phyloP scores from a whole-genome alignment of 139 green algal species.

The Auxenochlorella pyrenoidosa region DNA sequence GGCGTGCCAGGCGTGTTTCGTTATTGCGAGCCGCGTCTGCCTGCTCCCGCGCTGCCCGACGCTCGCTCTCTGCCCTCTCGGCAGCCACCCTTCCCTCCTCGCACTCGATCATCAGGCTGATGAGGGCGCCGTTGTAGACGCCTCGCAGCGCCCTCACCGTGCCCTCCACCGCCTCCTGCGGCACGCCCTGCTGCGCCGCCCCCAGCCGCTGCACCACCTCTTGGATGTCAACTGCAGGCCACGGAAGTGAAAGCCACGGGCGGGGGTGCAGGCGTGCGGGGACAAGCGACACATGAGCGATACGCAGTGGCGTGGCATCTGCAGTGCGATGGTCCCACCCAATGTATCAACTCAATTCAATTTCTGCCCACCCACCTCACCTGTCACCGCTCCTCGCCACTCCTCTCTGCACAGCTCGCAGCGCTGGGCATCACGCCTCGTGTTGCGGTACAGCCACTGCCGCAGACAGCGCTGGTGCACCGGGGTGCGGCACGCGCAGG shows the following conservation, averaged over 20 bases:
- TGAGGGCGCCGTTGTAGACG: background rate
- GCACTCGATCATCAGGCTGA: background rate
- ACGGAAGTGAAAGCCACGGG: background rate
- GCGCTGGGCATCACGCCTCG: background rate
- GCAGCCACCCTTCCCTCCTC: background rate
- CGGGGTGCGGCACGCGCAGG: background rate
- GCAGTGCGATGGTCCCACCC: too few relatives aligned
- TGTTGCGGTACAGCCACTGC: background rate
- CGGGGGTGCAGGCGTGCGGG: too few relatives aligned
- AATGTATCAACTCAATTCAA: too few relatives aligned
- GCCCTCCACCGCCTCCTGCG: background rate
- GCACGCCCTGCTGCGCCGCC: background rate
- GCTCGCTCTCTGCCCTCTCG: background rate
- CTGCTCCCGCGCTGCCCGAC: background rate
- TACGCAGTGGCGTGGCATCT: too few relatives aligned
- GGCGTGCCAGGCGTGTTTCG: background rate
- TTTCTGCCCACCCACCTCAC: too few relatives aligned
- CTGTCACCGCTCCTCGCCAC: background rate
- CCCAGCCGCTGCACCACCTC: background rate
- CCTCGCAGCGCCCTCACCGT: background rate
- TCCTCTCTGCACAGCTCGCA: background rate
- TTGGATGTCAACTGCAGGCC: background rate
- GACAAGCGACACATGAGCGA: too few relatives aligned
- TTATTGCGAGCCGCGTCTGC: background rate
- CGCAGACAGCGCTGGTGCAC: slow-evolving; percentile 5